Evolutionary conservation across 2,329 filamentous ascomycete genomes (phyloP).

Genomic region (Clarireedia sp.): DNA sequence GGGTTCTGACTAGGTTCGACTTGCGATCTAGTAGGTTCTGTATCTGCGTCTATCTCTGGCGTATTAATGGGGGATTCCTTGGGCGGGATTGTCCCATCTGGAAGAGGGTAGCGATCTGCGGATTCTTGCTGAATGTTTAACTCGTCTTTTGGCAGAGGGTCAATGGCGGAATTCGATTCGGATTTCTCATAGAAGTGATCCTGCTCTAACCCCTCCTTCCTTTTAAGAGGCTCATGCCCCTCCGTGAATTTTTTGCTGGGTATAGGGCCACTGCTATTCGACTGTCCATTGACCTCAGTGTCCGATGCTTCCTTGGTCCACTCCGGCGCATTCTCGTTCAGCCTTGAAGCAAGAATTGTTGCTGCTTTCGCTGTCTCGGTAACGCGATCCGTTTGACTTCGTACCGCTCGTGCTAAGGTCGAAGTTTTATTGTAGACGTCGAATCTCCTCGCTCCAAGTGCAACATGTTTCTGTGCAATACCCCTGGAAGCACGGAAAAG

Average conservation of each 20-base stretch:
- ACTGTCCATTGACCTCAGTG: slow-evolving; percentile 8
- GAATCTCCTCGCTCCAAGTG: slow-evolving; percentile 49
- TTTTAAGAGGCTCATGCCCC: slow-evolving; percentile 15
- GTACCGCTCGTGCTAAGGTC: slow-evolving; percentile 53
- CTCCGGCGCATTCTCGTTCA: slow-evolving; percentile 40
- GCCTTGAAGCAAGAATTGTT: slow-evolving; percentile 47
- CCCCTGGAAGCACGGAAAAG: slow-evolving; percentile 62
- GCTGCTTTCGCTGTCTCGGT: slow-evolving; percentile 55
- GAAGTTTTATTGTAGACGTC: slow-evolving; percentile 58
- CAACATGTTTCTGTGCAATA: slow-evolving; percentile 56
- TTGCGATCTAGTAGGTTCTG: slow-evolving; percentile 26
- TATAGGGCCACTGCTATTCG: slow-evolving; percentile 18
- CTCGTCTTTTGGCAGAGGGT: slow-evolving; percentile 32
- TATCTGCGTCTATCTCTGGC: slow-evolving; percentile 28
- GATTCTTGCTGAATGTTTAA: slow-evolving; percentile 39
- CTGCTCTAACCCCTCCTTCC: slow-evolving; percentile 36
- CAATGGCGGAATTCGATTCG: slow-evolving; percentile 32
- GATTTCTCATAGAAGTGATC: slow-evolving; percentile 43
- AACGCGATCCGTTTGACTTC: slow-evolving; percentile 52
- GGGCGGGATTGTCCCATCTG: slow-evolving; percentile 43
- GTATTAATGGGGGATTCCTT: slow-evolving; percentile 21
- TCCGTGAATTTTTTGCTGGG: slow-evolving; percentile 27
- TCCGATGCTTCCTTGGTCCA: slow-evolving; percentile 22
- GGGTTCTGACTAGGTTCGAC: slow-evolving; percentile 32
- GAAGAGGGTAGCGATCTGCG: slow-evolving; percentile 35